Evolutionary conservation across 2,329 filamentous ascomycete species (phyloP).

Genomic region (Madurella mycetomatis): DNA sequence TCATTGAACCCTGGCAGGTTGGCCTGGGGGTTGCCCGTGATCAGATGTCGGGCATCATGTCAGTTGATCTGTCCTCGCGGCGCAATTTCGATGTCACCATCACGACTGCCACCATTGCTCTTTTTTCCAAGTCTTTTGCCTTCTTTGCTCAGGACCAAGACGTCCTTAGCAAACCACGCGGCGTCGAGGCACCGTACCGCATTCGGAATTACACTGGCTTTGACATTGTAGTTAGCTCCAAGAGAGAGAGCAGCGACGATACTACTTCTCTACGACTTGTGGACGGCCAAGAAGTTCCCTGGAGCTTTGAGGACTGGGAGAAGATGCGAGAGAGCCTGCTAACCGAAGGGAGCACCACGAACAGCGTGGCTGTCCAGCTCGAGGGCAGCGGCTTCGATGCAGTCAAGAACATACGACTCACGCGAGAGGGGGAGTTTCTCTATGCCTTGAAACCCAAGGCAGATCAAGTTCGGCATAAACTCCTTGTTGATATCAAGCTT

Average conservation of each 20-base stretch:
- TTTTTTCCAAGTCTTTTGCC: slow-evolving; percentile 87
- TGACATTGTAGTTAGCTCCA: slow-evolving; percentile 77
- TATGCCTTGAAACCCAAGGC: slow-evolving; percentile 87
- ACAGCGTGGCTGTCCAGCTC: slow-evolving; percentile 72
- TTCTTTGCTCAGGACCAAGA: slow-evolving; percentile 88
- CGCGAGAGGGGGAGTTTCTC: slow-evolving; percentile 87
- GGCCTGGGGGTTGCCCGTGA: slow-evolving; percentile 83
- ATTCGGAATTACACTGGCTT: slow-evolving; percentile 97
- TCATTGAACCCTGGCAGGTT: slow-evolving; percentile 95
- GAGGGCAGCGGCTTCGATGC: slow-evolving; percentile 93
- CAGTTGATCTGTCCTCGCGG: slow-evolving; percentile 80
- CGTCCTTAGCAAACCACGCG: slow-evolving; percentile 86
- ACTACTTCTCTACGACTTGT: slow-evolving; percentile 70
- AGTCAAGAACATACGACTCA: slow-evolving; percentile 81
- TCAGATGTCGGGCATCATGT: slow-evolving; percentile 67
- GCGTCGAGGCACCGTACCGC: slow-evolving; percentile 85
- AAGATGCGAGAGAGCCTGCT: slow-evolving; percentile 92
- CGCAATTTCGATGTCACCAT: slow-evolving; percentile 89
- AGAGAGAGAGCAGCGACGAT: slow-evolving; percentile 61
- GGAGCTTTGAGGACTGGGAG: slow-evolving; percentile 95
- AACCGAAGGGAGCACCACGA: slow-evolving; percentile 72
- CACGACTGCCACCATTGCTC: slow-evolving; percentile 87
- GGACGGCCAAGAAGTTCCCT: slow-evolving; percentile 87
- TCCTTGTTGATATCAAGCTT: slow-evolving; percentile 86
- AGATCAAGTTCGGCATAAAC: slow-evolving; percentile 77